These are phyloP conservation scores for Triangularia verruculosa DNA, from an alignment of 2,329 filamentous ascomycete species.

Conservation along the genomic window DNA sequence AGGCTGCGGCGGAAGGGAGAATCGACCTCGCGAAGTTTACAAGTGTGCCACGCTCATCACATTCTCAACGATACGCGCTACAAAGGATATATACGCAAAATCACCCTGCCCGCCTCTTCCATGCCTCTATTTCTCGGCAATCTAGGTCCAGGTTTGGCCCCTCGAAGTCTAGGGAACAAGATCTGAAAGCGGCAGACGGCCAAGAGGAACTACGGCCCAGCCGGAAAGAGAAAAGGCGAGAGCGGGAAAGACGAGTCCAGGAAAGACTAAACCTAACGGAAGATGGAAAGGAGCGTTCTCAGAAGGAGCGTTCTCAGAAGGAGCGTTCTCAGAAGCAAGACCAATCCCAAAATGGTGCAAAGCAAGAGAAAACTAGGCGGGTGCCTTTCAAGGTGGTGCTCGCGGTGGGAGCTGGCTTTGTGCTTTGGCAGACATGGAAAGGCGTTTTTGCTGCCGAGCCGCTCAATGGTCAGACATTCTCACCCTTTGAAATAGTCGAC, in stretches of 20 bases:
- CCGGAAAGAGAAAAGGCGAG: not conserved
- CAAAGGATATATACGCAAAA: not conserved
- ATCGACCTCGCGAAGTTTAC: not conserved
- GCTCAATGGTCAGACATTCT: slow-evolving; percentile 61
- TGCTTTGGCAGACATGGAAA: not conserved
- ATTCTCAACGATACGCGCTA: not conserved
- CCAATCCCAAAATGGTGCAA: not conserved
- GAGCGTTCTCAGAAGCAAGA: not conserved
- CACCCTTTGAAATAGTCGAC: slow-evolving; percentile 61
- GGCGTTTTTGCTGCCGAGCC: not conserved
- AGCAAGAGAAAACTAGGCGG: not conserved
- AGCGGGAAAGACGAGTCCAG: not conserved
- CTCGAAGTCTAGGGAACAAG: not conserved
- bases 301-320: too few species aligned
- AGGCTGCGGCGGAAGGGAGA: not conserved
- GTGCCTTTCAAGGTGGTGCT: not conserved
- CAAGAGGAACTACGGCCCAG: not conserved
- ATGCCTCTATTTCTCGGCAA: not conserved
- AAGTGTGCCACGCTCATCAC: not conserved
- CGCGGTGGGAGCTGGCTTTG: not conserved
- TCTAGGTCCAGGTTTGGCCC: not conserved
- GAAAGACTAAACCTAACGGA: not conserved
- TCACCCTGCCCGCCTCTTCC: not conserved
- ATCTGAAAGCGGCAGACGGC: not conserved
- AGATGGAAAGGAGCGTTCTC: not conserved